Evolutionary conservation across 768 basidiomycete species (phyloP).

Genomic region (Pholiota conissans): DNA sequence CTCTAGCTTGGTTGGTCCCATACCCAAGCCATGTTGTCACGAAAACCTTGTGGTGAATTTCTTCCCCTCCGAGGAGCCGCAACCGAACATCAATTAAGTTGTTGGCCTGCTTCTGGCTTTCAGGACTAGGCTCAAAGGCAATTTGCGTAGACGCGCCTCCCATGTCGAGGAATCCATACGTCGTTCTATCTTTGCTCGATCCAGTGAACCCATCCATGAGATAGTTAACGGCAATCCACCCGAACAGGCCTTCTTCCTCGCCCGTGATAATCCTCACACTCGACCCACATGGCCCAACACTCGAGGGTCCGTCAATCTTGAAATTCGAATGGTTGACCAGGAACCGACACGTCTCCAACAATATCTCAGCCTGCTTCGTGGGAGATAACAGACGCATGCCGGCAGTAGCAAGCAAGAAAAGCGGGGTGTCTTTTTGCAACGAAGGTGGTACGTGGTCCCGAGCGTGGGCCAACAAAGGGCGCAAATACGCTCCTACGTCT

Average conservation of each 20-base stretch:
- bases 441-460: slow-evolving; percentile 83
- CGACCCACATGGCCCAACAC: slow-evolving; percentile 83
- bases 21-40: slow-evolving; percentile 99
- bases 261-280: slow-evolving; percentile 94
- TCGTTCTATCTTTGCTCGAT: slow-evolving; percentile 60
- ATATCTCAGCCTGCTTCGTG: slow-evolving; percentile 65
- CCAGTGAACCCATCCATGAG: slow-evolving; percentile 93
- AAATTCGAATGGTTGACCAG: slow-evolving; percentile 77
- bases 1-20: slow-evolving; percentile 95
- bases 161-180: slow-evolving; percentile 99
- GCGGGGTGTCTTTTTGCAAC: slow-evolving; percentile 77
- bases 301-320: slow-evolving; percentile 64
- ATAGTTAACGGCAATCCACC: slow-evolving; percentile 99
- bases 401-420: slow-evolving; percentile 95
- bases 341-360: slow-evolving; percentile 77
- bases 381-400: slow-evolving; percentile 90
- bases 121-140: slow-evolving; percentile 86
- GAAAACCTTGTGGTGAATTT: slow-evolving; percentile 90
- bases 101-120: slow-evolving; percentile 52
- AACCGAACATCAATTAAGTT: slow-evolving; percentile 80
- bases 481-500: slow-evolving; percentile 72
- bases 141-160: slow-evolving; percentile 99
- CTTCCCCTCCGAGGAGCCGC: slow-evolving; percentile 79
- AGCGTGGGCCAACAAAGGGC: slow-evolving; percentile 84
- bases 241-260: slow-evolving; percentile 97